Evolutionary conservation across 192 early-diverging fungal genomes (phyloP), one percentile per base, ranked within the genome.

Genomic region (Nowakowskiella sp.): DNA sequence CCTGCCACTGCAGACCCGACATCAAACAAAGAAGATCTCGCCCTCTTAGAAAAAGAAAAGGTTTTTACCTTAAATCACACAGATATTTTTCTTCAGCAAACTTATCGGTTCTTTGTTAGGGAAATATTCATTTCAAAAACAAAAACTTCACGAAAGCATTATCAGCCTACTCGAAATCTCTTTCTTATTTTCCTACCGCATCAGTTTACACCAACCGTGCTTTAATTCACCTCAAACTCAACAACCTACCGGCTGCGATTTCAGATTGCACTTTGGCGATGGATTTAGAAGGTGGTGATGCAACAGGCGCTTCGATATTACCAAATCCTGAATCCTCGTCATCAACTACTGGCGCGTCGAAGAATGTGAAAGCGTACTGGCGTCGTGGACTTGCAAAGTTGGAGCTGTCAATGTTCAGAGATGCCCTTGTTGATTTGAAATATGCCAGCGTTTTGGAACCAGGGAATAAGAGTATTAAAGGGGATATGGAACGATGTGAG

Each of bases 341-440:
- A n/a, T n/a, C n/a, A n/a, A n/a, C n/a, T n/a, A n/a, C n/a, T n/a
- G n/a, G n/a, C n/a, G n/a, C n/a, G n/a, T 63, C 70, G 28, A 77
- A 85, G 28, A 81, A 86, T 64, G 75, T 88, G 28, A 91, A 91
- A 49, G 89, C 89, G 1, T 61, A 85, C 19, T 89, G 82, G 82
- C 62, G 89, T 43, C 66, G 87, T 7, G 87, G 85, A 1, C 77
- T 84, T 31, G 82, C 87, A 0, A 68, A 74, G 10, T 54, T 65
- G 4, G 70, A 70, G 47, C 31, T 82, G 3, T 73, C 66, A 30
- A 74, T 71, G 47, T 44, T 72, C 1, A 50, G 65, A 2, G 3
- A 55, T 47, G 51, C 43, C 28, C 4, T 42, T 32, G n/a, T 42
- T 78, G 87, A 88, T 60, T 68, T 87, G 31, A 68, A 86, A 44